These are phyloP conservation scores for Daldinia sp. DNA, from an alignment of 2,329 filamentous ascomycete species.

Conservation along the genomic window DNA sequence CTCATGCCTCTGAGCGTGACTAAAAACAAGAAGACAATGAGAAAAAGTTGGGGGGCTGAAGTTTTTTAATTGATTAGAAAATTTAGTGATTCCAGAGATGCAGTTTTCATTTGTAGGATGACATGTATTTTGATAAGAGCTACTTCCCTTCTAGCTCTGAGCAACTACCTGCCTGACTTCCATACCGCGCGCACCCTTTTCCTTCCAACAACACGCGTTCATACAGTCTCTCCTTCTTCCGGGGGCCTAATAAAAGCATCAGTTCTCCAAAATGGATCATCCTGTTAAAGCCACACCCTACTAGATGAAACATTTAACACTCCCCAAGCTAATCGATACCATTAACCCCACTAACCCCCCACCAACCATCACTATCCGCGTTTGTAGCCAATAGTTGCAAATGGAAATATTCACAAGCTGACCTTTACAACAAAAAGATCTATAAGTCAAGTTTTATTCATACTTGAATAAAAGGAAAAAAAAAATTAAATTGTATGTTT, in stretches of 20 bases:
- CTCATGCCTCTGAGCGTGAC: constrained; percentile 7
- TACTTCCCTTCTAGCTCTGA: not conserved
- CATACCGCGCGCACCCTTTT: constrained; percentile 27
- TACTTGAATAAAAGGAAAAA: not conserved
- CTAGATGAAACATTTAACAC: constrained; percentile 6
- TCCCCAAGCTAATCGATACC: constrained; percentile 39
- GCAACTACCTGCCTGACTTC: not conserved
- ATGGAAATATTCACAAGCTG: constrained; percentile 7
- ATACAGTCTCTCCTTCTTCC: constrained; percentile 24
- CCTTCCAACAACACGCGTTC: constrained; percentile 40
- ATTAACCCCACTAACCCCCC: constrained; percentile 16
- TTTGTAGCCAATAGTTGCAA: constrained; percentile 8
- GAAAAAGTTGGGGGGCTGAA: constrained; percentile 10
- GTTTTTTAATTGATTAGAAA: not conserved
- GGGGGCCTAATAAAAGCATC: constrained; percentile 34
- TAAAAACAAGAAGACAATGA: constrained; percentile 22
- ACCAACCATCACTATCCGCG: constrained; percentile 6
- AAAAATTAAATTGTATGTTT: constrained; percentile 54
- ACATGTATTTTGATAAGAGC: constrained; percentile 6
- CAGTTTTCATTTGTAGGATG: constrained; percentile 5
- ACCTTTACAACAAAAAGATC: not conserved
- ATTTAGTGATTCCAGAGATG: constrained; percentile 12
- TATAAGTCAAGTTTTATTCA: not conserved
- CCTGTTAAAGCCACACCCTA: constrained; percentile 28
- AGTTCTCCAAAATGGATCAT: constrained; percentile 29